These are phyloP conservation scores for Phytopythium vexans DNA, from an alignment of 352 stramenopile genomes.

Conservation along the genomic window DNA sequence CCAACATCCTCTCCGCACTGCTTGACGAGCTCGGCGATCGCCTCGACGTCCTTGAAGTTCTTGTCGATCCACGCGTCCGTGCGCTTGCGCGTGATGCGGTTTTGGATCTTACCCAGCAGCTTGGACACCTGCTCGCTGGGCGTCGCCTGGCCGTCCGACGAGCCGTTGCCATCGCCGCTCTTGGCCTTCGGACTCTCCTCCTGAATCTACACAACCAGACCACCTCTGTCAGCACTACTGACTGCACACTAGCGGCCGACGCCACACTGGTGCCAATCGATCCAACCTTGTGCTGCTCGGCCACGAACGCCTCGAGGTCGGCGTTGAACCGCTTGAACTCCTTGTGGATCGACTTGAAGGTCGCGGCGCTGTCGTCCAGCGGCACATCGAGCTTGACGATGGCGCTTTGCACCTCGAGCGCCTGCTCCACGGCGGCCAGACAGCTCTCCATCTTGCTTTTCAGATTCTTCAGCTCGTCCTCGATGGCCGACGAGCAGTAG, in stretches of 20 bases:
- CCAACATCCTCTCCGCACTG: slow-evolving; percentile 17
- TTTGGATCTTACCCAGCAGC: slow-evolving; percentile 50
- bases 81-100: slow-evolving; percentile 62
- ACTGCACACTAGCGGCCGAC: background rate
- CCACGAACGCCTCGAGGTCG: slow-evolving; percentile 44
- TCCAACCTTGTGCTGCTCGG: slow-evolving; percentile 48
- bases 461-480: slow-evolving; percentile 61
- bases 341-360: slow-evolving; percentile 47
- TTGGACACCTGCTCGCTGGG: slow-evolving; percentile 36
- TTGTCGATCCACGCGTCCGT: slow-evolving; percentile 60
- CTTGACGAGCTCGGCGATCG: slow-evolving; percentile 32
- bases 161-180: slow-evolving; percentile 7
- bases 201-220: slow-evolving; percentile 25
- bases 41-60: slow-evolving; percentile 49
- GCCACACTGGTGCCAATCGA: background rate
- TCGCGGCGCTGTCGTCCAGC: slow-evolving; percentile 49
- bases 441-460: slow-evolving; percentile 59
- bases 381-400: slow-evolving; percentile 62
- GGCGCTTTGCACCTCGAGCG: slow-evolving; percentile 54
- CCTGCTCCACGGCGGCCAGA: slow-evolving; percentile 51
- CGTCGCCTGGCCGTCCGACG: slow-evolving; percentile 25
- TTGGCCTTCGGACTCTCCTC: slow-evolving; percentile 16
- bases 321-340: slow-evolving; percentile 48
- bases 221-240: background rate
- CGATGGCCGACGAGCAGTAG: slow-evolving; percentile 76